phyloP scores from a whole-genome alignment of 129 eudicot genomes.

The Dittrichia graveolens region DNA sequence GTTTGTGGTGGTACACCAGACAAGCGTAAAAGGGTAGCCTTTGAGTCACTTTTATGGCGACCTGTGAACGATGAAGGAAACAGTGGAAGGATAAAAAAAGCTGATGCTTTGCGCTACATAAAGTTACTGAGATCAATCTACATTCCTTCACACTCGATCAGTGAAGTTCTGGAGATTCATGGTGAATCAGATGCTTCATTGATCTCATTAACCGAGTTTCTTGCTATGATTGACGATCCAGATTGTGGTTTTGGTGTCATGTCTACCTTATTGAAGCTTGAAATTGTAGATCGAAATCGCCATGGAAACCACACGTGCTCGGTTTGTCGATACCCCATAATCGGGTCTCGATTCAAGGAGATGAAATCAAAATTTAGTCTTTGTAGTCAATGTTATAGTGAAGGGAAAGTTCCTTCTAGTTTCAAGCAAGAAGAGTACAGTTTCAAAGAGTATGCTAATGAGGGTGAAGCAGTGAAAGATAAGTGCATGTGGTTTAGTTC shows the following conservation, averaged over 20 bases:
- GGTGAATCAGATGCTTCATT: constrained; percentile 70
- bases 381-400: constrained; percentile 86
- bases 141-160: constrained; percentile 59
- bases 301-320: constrained; percentile 72
- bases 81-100: constrained; percentile 50
- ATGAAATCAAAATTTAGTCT: constrained; percentile 70
- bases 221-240: constrained; percentile 83
- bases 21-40: constrained; percentile 75
- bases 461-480: constrained; percentile 82
- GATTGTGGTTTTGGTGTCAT: constrained; percentile 86
- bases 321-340: constrained; percentile 84
- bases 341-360: constrained; percentile 88
- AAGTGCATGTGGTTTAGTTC: constrained; percentile 85
- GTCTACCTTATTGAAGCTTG: constrained; percentile 75
- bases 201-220: constrained; percentile 66
- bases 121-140: constrained; percentile 79
- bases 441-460: constrained; percentile 78
- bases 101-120: constrained; percentile 64
- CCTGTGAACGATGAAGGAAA: constrained; percentile 53
- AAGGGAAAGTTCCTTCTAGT: constrained; percentile 85
- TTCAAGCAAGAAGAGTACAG: constrained; percentile 76
- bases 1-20: constrained; percentile 81
- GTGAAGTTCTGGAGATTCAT: constrained; percentile 70
- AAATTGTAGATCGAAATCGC: constrained; percentile 74
- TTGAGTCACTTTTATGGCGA: constrained; percentile 83